Evolutionary conservation across 2,329 filamentous ascomycete genomes (phyloP).

Genomic region (Fusarium irregulare): DNA sequence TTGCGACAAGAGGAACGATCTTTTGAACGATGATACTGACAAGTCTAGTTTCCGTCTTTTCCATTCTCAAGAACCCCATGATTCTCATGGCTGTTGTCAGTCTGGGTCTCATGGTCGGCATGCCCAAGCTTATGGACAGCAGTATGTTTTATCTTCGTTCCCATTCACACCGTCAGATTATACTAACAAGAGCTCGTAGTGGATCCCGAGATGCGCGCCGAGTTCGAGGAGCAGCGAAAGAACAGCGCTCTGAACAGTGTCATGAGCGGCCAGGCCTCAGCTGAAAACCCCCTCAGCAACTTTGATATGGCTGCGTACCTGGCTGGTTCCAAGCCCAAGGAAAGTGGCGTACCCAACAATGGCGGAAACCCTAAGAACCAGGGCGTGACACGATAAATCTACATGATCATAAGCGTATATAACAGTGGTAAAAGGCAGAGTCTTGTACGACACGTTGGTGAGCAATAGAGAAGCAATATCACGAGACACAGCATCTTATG

Average conservation of each 20-base stretch:
- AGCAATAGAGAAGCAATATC: constrained; percentile 6
- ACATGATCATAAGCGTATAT: neutral
- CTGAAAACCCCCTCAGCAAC: constrained; percentile 60
- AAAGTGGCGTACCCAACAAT: constrained; percentile 45
- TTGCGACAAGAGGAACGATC: no score
- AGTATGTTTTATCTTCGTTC: constrained; percentile 69
- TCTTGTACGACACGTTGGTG: neutral
- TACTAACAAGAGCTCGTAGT: constrained; percentile 63
- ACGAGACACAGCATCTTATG: constrained; percentile 10
- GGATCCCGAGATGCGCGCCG: constrained; percentile 94
- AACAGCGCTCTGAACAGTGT: constrained; percentile 73
- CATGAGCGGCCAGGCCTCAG: constrained; percentile 53
- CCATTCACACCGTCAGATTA: neutral
- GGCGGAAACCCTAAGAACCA: constrained; percentile 52
- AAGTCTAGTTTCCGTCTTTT: constrained; percentile 76
- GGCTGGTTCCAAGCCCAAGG: constrained; percentile 64
- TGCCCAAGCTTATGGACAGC: constrained; percentile 96
- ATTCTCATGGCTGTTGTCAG: constrained; percentile 90
- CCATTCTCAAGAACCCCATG: constrained; percentile 93
- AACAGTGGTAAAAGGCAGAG: neutral
- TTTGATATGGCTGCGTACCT: constrained; percentile 74
- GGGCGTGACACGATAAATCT: constrained; percentile 53
- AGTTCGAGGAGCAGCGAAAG: constrained; percentile 92
- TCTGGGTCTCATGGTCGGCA: constrained; percentile 85
- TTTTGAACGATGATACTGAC: constrained; percentile 7